A percentile compares a stretch with the other conserved stretches of the same genome.
Evolutionary conservation across 805 yeast species (phyloP).

Genomic region (Sugiyamaella valdiviana): DNA sequence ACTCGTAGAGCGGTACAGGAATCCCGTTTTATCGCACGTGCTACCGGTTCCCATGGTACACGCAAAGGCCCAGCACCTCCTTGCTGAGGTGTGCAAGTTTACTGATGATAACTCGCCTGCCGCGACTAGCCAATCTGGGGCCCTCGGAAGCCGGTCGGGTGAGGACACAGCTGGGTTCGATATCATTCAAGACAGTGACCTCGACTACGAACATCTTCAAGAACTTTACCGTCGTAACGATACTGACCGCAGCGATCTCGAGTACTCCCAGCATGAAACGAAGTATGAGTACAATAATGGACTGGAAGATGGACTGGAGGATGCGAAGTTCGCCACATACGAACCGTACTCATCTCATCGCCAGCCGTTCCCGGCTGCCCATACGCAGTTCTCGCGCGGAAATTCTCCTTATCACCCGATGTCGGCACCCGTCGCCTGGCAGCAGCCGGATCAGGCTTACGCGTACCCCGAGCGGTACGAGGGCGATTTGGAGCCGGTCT

Average conservation of each 20-base stretch:
- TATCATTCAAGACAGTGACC: conserved; percentile 12
- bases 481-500: neutral
- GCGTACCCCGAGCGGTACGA: too few species aligned
- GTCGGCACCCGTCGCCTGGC: neutral
- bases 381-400: neutral
- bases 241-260: neutral
- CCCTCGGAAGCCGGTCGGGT: too few species aligned
- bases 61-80: conserved; percentile 13
- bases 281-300: neutral
- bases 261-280: neutral
- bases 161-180: conserved; percentile 10
- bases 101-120: conserved; percentile 1
- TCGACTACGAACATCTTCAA: conserved; percentile 13
- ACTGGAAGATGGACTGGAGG: neutral
- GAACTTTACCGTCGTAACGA: neutral
- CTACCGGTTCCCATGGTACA: conserved; percentile 23
- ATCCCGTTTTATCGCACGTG: conserved; percentile 18
- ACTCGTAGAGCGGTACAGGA: conserved; percentile 19
- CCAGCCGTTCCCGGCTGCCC: too few species aligned
- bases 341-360: neutral
- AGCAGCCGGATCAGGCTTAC: neutral
- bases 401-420: neutral
- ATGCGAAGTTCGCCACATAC: neutral
- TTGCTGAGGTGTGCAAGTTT: conserved; percentile 9
- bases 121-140: neutral